Base-by-base conservation (phyloP, 176 grass and related monocot genomes). In the Carex scoparia region DNA sequence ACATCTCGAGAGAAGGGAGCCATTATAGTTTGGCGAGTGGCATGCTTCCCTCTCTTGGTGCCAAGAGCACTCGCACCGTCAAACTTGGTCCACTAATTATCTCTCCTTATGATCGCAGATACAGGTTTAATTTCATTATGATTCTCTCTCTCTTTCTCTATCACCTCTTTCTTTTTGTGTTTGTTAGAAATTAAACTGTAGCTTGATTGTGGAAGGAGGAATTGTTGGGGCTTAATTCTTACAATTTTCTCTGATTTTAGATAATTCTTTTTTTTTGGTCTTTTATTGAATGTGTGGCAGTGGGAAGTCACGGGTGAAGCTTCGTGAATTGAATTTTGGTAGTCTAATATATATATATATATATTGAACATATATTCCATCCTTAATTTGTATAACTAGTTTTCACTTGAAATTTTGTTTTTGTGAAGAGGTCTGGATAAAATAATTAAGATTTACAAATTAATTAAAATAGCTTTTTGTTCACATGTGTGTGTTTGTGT, bases 21-120 rank as follows among this genome's bases (percentile, higher is more conserved):
- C 95, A 98, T 69, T 95, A 98, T 87, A 98, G 93, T 83, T 85
- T 98, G 74, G 94, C 91, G 30, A 98, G 86, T 81, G 95, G 93
- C 48, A 93, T 98, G 58, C 88, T 98, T 15, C 95, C 93, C 7
- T 98, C 95, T 7, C 95, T 98, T 61, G 95, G 95, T 31, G 95
- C 93, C 4, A 55, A 89, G 80, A 95, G 95, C 80, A 92, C 90
- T 86, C 95, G 93, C 11, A 87, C 88, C 62, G 77, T 86, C 80
- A 93, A 90, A 69, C 93, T 98, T 55, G 79, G 87, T 2, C 61
- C 1, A 37, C 92, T 90, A 85, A 88, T 92, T 67, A 35, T 98
- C 60, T 95, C 95, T 5, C 95, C 95, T 63, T 93, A 95, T 44
- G 93, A 98, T 86, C 89, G 81, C 14, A 79, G 85, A 66, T 98